A percentile compares a stretch with the other conserved stretches of the same genome.
Evolutionary conservation across 1,284 basidiomycete genomes (phyloP).

Genomic region (Coriolopsis trogii): DNA sequence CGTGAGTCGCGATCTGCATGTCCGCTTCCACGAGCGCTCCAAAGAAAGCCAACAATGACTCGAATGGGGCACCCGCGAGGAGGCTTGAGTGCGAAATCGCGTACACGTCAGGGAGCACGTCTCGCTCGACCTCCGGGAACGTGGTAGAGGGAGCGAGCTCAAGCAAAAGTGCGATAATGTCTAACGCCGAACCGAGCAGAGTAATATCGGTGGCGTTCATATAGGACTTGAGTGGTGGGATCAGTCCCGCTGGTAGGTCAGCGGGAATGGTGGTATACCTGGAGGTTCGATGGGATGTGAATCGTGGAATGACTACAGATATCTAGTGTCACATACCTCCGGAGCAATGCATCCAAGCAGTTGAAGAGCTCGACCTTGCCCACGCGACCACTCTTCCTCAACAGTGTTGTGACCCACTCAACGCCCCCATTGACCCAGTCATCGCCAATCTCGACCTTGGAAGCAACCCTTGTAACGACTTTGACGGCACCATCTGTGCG

Average conservation of each 20-base stretch:
- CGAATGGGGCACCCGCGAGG: slow-evolving; percentile 73
- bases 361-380: slow-evolving; percentile 84
- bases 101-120: slow-evolving; percentile 73
- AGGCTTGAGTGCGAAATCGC: slow-evolving; percentile 77
- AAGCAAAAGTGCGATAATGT: slow-evolving; percentile 72
- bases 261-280: slow-evolving; percentile 72
- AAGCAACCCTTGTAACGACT: slow-evolving; percentile 74
- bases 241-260: slow-evolving; percentile 62
- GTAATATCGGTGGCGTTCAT: slow-evolving; percentile 75
- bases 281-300: too few species aligned
- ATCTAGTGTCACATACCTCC: slow-evolving; percentile 48
- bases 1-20: slow-evolving; percentile 75
- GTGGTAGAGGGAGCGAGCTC: slow-evolving; percentile 64
- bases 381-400: slow-evolving; percentile 80
- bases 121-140: slow-evolving; percentile 73
- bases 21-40: slow-evolving; percentile 82
- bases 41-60: slow-evolving; percentile 84
- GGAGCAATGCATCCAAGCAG: slow-evolving; percentile 76
- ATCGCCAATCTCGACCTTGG: slow-evolving; percentile 67
- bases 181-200: slow-evolving; percentile 76
- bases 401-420: slow-evolving; percentile 75
- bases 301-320: too few species aligned
- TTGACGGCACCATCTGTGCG: slow-evolving; percentile 72
- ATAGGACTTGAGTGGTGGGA: slow-evolving; percentile 77
- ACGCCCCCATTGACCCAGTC: slow-evolving; percentile 82